Evolutionary conservation across 2,329 filamentous ascomycete species (phyloP), one percentile per base, ranked within the genome.

Genomic region (Alternaria ethzedia): DNA sequence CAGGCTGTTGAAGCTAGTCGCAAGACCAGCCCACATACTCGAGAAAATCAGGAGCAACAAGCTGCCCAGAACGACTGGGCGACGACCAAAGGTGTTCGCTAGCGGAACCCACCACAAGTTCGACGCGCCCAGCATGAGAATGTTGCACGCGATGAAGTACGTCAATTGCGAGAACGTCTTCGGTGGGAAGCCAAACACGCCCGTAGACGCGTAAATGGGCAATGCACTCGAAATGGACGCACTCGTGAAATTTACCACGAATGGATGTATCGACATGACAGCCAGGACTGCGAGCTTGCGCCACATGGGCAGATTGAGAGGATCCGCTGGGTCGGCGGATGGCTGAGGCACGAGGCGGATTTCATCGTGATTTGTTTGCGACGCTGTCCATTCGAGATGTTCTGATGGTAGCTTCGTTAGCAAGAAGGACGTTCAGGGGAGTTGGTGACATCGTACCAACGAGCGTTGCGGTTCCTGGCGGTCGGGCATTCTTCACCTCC

Each of bases 51-150:
- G 69, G 2, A 82, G 45, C n/a, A 79, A 54, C 30, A 82, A 64
- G 36, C 79, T 76, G 4, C 74, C 21, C 3, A 83, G 75, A 17
- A 79, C 70, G 30, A 83, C 70, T 1, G 80, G 76, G 11, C 81
- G 70, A 20, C 80, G 76, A 7, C 81, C 81, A 56, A 82, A 79
- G 0, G 76, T 79, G 45, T 82, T 82, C 3, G 79, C 73, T 12
- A 82, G 54, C 3, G 81, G 81, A 5, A 82, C 78, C 81, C 80
- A 82, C 65, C 75, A 76, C 57, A 82, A 62, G 57, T 83, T 82
- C 0, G 78, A 76, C 6, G 68, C 71, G 3, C 81, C 81, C 8
- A 80, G 58, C 66, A 82, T 75, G 7, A 83, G 70, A 11, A 78
- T 72, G 47, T 82, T 82, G 32, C 75, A 79, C 3, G 81, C 77